These are phyloP conservation scores for Podospora comata DNA, from an alignment of 495 filamentous ascomycete species.

Conservation along the genomic window DNA sequence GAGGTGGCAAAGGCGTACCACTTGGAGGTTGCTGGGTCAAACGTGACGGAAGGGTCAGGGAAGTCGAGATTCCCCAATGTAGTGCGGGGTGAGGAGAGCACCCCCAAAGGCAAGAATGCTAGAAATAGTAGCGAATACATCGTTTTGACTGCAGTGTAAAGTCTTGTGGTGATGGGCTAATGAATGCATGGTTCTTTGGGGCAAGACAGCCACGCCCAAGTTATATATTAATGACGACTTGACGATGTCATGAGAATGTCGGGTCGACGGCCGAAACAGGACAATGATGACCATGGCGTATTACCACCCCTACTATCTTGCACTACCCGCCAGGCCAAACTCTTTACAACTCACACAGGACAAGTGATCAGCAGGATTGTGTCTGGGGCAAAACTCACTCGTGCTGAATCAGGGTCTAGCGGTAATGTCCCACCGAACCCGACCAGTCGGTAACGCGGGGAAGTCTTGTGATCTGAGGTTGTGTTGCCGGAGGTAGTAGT, in stretches of 20 bases:
- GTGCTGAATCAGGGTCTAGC: background rate
- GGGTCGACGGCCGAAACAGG: background rate
- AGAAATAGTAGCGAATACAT: background rate
- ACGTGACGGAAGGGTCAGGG: constrained; percentile 34
- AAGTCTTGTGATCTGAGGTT: background rate
- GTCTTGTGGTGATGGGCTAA: background rate
- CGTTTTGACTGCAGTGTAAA: background rate
- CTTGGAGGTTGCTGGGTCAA: constrained; percentile 24
- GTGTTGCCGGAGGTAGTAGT: background rate
- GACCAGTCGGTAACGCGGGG: background rate
- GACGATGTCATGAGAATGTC: background rate
- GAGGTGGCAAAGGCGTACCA: constrained; percentile 39
- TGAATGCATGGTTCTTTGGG: background rate
- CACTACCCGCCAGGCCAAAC: background rate
- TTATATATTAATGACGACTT: background rate
- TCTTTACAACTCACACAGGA: background rate
- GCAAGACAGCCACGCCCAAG: background rate
- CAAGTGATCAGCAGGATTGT: background rate
- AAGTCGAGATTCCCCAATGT: constrained; percentile 28
- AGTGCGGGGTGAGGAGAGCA: constrained; percentile 1
- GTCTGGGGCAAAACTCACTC: background rate
- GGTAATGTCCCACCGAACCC: background rate
- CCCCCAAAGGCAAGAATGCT: background rate
- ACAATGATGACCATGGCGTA: background rate
- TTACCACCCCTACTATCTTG: background rate